phyloP scores from a whole-genome alignment of 1,284 basidiomycete genomes.

The Pseudozyma thailandica region DNA sequence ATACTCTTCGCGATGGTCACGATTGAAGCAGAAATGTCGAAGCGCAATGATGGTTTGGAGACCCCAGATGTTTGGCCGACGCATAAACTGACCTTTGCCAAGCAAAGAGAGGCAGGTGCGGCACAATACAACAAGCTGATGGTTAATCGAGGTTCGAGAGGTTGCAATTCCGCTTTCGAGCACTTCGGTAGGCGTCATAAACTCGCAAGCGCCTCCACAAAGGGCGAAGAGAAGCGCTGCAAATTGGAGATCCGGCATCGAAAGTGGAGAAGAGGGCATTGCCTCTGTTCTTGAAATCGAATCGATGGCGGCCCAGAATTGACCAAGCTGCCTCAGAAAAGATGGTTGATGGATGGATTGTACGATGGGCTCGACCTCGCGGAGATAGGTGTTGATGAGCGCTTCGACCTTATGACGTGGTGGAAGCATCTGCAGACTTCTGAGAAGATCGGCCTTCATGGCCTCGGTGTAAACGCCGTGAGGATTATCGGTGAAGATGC shows the following conservation, averaged over 20 bases:
- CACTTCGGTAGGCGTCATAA: slow-evolving; percentile 43
- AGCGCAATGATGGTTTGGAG: slow-evolving; percentile 40
- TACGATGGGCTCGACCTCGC: slow-evolving; percentile 43
- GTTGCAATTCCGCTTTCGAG: slow-evolving; percentile 36
- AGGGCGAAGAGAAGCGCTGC: slow-evolving; percentile 37
- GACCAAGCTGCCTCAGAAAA: slow-evolving; percentile 25
- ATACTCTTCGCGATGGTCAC: slow-evolving; percentile 42
- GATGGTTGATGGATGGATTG: slow-evolving; percentile 33
- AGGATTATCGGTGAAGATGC: slow-evolving; percentile 8
- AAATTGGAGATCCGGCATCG: slow-evolving; percentile 37
- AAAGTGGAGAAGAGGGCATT: background rate
- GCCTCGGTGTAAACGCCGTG: background rate
- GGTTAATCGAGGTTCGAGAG: slow-evolving; percentile 31
- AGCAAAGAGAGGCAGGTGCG: slow-evolving; percentile 22
- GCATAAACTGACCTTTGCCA: slow-evolving; percentile 30
- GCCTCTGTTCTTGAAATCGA: background rate
- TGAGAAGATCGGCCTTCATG: slow-evolving; percentile 10
- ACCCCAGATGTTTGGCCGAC: slow-evolving; percentile 42
- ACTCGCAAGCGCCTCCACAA: slow-evolving; percentile 48
- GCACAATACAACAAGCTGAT: slow-evolving; percentile 21
- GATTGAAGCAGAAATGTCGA: slow-evolving; percentile 48
- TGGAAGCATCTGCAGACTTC: slow-evolving; percentile 24
- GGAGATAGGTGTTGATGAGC: slow-evolving; percentile 34
- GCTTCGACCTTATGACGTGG: slow-evolving; percentile 31
- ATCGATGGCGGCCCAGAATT: slow-evolving; percentile 32